Evolutionary conservation across 345 rosid species (phyloP), one percentile per base, ranked within the genome.

Genomic region (Cardamine chenopodiifolia): DNA sequence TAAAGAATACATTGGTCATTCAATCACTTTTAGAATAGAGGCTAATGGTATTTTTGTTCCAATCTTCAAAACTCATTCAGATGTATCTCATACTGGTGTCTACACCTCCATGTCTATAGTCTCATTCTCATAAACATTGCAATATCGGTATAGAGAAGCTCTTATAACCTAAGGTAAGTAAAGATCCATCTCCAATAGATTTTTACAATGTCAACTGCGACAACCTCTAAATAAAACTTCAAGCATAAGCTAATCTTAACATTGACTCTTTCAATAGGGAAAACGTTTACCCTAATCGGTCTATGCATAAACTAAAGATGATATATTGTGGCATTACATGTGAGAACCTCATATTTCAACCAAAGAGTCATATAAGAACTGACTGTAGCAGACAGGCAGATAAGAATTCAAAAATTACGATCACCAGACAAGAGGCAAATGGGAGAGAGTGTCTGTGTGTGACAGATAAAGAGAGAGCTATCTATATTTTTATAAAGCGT

Each of bases 341-440:
- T 55, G 65, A 52, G 26, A 28, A 23, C 39, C 45, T 40, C 7
- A 31, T 52, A 18, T 8, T 61, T 31, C 42, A 52, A 42, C 18
- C 5, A 54, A 45, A 14, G 52, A 4, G 42, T 29, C 53, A 63
- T 8, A 54, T 53, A 31, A 70, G 17, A 44, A 54, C 29, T 68
- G 26, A 22, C n/a, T 28, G 15, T 52, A 62, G 63, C 57, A 68
- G 69, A 60, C 49, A 68, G 10, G n/a, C 47, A 61, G 76, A 70
- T 70, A 70, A 54, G 70, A 32, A 5, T 69, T 69, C 8, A 68
- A 6, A 56, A 18, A 47, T 47, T 44, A 54, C 13, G 68, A 70
- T 70, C 66, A 69, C 15, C 63, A 63, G 61, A 70, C 35, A 54
- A 62, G 11, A 70, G 35, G 31, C 66, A 76, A 25, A 70, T 25